phyloP scores from a whole-genome alignment of 2,329 filamentous ascomycete species.

The Alternaria triticimaculans region DNA sequence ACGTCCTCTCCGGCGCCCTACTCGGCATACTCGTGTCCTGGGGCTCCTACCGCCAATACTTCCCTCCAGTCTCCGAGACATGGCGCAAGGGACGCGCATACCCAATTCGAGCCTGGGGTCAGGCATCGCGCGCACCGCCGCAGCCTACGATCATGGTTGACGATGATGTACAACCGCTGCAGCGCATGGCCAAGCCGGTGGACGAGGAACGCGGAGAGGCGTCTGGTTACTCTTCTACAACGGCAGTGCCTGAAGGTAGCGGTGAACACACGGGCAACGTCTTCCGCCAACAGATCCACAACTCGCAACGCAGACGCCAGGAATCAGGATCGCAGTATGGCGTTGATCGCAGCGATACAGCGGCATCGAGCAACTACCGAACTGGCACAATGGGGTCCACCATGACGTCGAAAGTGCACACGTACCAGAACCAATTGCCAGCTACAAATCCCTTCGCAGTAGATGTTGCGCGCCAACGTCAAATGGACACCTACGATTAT shows the following conservation, averaged over 20 bases:
- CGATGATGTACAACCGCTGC: conserved; percentile 43
- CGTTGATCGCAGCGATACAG: conserved; percentile 42
- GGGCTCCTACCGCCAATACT: conserved; percentile 65
- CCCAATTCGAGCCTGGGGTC: conserved; percentile 64
- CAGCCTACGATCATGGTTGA: conserved; percentile 32
- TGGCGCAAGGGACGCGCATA: conserved; percentile 66
- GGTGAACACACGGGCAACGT: conserved; percentile 40
- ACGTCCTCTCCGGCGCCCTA: conserved; percentile 63
- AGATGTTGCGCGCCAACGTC: conserved; percentile 30
- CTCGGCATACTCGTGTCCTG: conserved; percentile 61
- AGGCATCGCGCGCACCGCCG: conserved; percentile 45
- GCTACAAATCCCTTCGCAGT: conserved; percentile 41
- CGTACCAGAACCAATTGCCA: conserved; percentile 44
- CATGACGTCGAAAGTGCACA: conserved; percentile 38
- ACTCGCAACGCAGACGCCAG: conserved; percentile 45
- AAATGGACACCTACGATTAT: conserved; percentile 46
- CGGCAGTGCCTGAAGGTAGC: conserved; percentile 22
- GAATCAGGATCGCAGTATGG: conserved; percentile 30
- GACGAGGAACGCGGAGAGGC: conserved; percentile 44
- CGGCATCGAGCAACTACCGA: conserved; percentile 37
- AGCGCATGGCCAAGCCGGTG: conserved; percentile 30
- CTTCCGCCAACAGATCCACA: conserved; percentile 48
- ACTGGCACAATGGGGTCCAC: conserved; percentile 33
- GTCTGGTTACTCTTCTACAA: conserved; percentile 37
- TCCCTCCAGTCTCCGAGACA: conserved; percentile 61